A percentile compares a stretch with the other conserved stretches of the same genome.
Conservation (phyloP, 2,329 filamentous ascomycete genomes). For the Beauveria australis region DNA sequence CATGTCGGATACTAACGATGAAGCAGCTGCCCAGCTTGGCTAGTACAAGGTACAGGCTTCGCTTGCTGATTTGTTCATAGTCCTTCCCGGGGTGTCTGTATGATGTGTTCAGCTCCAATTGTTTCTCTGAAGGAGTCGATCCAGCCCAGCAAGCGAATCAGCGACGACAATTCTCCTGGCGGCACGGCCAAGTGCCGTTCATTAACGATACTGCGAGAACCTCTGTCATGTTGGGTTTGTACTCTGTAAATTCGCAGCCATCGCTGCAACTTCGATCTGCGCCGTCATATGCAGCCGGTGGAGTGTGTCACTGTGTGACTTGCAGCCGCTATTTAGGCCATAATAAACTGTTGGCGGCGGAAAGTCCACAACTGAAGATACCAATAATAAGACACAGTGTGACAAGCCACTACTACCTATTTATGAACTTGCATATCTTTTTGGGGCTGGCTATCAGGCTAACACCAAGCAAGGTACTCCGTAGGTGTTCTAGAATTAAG, state of each 20-base stretch:
- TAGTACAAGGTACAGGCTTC: neutral
- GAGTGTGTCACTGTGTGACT: neutral
- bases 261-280: neutral
- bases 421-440: neutral
- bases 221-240: neutral
- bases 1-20: neutral
- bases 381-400: neutral
- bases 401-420: neutral
- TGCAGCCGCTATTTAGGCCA: neutral
- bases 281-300: neutral
- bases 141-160: neutral
- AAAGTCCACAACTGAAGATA: neutral
- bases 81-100: neutral
- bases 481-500: neutral
- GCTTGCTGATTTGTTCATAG: neutral
- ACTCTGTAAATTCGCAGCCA: neutral
- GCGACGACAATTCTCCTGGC: too few species aligned
- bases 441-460: neutral
- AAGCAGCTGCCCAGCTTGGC: neutral
- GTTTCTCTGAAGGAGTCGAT: neutral
- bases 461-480: too few species aligned
- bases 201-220: neutral
- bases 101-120: neutral
- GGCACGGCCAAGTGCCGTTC: neutral
- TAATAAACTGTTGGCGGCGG: neutral